These are phyloP conservation scores for Spathaspora hagerdaliae DNA, from an alignment of 805 yeast species.

Conservation along the genomic window DNA sequence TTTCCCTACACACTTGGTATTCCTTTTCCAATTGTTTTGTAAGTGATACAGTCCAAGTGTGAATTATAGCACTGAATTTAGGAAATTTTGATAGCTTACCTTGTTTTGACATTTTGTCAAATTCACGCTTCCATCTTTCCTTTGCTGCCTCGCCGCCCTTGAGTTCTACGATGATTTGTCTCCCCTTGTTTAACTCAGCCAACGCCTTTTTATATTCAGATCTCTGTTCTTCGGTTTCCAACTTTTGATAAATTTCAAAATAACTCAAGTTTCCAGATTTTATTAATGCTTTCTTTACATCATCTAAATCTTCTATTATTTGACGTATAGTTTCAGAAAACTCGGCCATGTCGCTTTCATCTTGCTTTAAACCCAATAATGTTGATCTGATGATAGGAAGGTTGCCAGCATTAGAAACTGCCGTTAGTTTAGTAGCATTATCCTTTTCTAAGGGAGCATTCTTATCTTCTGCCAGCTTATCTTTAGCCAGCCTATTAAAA, in stretches of 20 bases:
- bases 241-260: constrained; percentile 56
- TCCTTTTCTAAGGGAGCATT: constrained; percentile 23
- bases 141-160: constrained; percentile 82
- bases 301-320: constrained; percentile 23
- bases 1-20: constrained; percentile 48
- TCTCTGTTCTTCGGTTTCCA: constrained; percentile 43
- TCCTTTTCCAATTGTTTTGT: constrained; percentile 69
- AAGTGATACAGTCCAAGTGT: constrained; percentile 80
- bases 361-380: constrained; percentile 41
- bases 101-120: constrained; percentile 58
- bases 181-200: constrained; percentile 64
- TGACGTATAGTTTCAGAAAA: constrained; percentile 17
- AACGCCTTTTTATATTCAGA: constrained; percentile 58
- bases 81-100: constrained; percentile 43
- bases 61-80: constrained; percentile 67
- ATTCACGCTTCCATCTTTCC: constrained; percentile 84
- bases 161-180: constrained; percentile 75
- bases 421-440: constrained; percentile 42
- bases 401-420: constrained; percentile 78
- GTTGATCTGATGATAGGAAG: constrained; percentile 76
- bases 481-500: not conserved
- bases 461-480: constrained; percentile 19
- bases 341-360: not conserved
- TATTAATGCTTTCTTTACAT: constrained; percentile 5
- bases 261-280: constrained; percentile 36